These are phyloP conservation scores for Trichosporon sp. DNA, from an alignment of 1,284 basidiomycete species.

Conservation along the genomic window DNA sequence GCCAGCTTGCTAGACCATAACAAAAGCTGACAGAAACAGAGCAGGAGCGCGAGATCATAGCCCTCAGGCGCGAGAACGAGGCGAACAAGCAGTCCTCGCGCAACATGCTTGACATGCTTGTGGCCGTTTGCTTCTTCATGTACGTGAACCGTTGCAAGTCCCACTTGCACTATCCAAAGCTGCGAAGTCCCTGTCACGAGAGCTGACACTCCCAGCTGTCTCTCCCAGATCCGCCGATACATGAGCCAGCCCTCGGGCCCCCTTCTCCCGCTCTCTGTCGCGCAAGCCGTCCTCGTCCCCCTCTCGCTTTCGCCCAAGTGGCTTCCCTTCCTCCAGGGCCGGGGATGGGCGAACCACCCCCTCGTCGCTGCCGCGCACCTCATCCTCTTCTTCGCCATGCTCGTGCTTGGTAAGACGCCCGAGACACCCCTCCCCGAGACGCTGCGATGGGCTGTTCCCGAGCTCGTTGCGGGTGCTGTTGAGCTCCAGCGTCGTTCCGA, in stretches of 20 bases:
- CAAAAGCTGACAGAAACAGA: conserved; percentile 30
- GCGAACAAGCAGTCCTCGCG: conserved; percentile 37
- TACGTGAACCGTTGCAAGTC: conserved; percentile 26
- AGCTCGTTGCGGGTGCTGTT: conserved; percentile 39
- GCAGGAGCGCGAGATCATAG: conserved; percentile 46
- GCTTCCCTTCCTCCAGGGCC: conserved; percentile 27
- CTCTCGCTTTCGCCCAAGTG: conserved; percentile 42
- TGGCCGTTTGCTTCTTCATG: conserved; percentile 40
- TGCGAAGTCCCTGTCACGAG: too few species aligned
- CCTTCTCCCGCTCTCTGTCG: conserved; percentile 25
- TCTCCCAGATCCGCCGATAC: conserved; percentile 21
- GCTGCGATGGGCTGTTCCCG: conserved; percentile 42
- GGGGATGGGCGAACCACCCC: conserved; percentile 25
- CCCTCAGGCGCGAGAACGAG: conserved; percentile 37
- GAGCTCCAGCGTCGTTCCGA: conserved; percentile 44
- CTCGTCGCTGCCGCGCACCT: conserved; percentile 36
- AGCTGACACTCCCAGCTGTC: not conserved
- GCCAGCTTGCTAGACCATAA: not conserved
- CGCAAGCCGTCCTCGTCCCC: conserved; percentile 41
- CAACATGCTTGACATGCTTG: conserved; percentile 41
- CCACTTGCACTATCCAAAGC: too few species aligned
- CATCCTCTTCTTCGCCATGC: conserved; percentile 33
- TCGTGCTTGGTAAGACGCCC: conserved; percentile 12
- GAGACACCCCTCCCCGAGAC: conserved; percentile 30
- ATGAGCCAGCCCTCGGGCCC: conserved; percentile 17